phyloP scores from a whole-genome alignment of 139 green algal species.

The Microglena sp. region DNA sequence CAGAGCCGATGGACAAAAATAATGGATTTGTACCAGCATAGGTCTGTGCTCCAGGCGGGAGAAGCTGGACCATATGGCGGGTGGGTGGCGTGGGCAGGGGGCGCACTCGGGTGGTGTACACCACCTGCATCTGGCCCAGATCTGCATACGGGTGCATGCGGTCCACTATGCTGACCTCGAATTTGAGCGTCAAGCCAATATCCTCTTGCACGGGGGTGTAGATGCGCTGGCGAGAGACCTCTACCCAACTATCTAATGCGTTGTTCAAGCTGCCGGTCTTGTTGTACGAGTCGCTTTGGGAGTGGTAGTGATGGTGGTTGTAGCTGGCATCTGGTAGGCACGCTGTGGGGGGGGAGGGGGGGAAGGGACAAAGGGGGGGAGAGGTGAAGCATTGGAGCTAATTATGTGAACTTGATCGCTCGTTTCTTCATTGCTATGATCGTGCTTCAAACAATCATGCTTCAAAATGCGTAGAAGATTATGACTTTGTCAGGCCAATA shows the following conservation, averaged over 20 bases:
- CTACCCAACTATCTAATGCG: constrained; percentile 71
- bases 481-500: too few relatives aligned
- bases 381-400: background rate
- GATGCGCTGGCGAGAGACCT: constrained; percentile 13
- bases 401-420: background rate
- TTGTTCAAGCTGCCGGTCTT: too few relatives aligned
- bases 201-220: constrained; percentile 79
- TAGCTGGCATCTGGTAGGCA: background rate
- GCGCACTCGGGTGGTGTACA: constrained; percentile 67
- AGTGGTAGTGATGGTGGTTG: background rate
- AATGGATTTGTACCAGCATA: too few relatives aligned
- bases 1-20: too few relatives aligned
- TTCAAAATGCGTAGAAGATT: too few relatives aligned
- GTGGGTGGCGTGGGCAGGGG: constrained; percentile 57
- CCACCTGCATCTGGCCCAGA: constrained; percentile 13
- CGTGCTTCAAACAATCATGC: too few relatives aligned
- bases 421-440: background rate
- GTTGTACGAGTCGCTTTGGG: background rate
- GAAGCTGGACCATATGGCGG: constrained; percentile 61
- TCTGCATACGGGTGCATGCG: constrained; percentile 20
- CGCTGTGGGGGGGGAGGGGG: background rate
- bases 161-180: constrained; percentile 54
- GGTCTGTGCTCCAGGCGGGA: too few relatives aligned
- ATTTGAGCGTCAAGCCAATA: constrained; percentile 80
- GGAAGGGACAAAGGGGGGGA: background rate